Percentiles rank a stretch among this genome's conserved stretches.
Conservation (phyloP, 2,329 filamentous ascomycete genomes). For the Calonectria fujianensis region DNA sequence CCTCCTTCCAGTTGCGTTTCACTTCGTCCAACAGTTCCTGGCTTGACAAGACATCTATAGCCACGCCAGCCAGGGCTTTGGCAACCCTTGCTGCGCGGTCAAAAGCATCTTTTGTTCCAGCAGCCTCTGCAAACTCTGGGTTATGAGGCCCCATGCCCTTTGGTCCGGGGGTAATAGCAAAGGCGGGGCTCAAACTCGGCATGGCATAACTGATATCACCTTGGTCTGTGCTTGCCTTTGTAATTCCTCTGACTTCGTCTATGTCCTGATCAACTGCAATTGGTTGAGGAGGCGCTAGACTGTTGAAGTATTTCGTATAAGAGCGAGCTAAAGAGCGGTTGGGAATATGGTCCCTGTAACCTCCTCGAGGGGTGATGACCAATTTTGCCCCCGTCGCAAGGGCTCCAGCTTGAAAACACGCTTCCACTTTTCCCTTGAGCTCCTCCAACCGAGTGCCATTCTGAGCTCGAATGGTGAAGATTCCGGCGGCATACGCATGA, state of each 20-base stretch:
- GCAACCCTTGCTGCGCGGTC: slow-evolving; percentile 66
- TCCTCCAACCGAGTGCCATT: slow-evolving; percentile 45
- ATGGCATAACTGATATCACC: slow-evolving; percentile 57
- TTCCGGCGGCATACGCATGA: slow-evolving; percentile 72
- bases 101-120: slow-evolving; percentile 69
- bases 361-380: slow-evolving; percentile 60
- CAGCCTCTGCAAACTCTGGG: slow-evolving; percentile 70
- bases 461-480: slow-evolving; percentile 71
- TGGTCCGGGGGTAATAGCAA: slow-evolving; percentile 54
- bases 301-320: slow-evolving; percentile 37
- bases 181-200: slow-evolving; percentile 53
- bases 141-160: slow-evolving; percentile 68
- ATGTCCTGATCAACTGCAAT: slow-evolving; percentile 46
- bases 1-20: not conserved
- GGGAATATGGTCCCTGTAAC: slow-evolving; percentile 58
- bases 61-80: slow-evolving; percentile 69
- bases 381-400: slow-evolving; percentile 57
- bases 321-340: slow-evolving; percentile 54
- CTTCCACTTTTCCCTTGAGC: slow-evolving; percentile 49
- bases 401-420: slow-evolving; percentile 55
- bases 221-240: slow-evolving; percentile 54
- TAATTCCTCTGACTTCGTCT: slow-evolving; percentile 52
- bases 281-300: not conserved
- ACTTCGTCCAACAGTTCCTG: not conserved
- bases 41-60: slow-evolving; percentile 64